A percentile compares a stretch with the other conserved stretches of the same genome.
Conservation (phyloP, 495 filamentous ascomycete genomes). For the Neurospora pannonica region DNA sequence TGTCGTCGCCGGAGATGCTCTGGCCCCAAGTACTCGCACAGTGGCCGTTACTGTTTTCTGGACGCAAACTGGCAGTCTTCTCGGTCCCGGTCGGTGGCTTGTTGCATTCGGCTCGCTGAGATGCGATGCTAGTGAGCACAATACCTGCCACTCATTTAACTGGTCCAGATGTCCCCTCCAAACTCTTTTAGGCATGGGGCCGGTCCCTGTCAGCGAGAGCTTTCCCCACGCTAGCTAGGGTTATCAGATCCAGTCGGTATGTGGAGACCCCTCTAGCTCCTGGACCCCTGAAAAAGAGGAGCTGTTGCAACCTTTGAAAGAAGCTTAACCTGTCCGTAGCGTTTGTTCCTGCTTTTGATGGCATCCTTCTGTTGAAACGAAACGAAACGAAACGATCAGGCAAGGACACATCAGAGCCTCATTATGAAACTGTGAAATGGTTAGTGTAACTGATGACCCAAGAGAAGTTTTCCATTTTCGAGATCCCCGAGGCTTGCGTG, state of each 20-base stretch:
- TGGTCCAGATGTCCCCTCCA: slow-evolving; percentile 8
- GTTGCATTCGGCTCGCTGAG: slow-evolving; percentile 4
- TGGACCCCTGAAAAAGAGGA: neutral
- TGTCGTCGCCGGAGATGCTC: slow-evolving; percentile 1
- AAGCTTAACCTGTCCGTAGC: neutral
- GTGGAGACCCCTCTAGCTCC: neutral
- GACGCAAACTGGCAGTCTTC: slow-evolving; percentile 12
- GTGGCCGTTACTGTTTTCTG: slow-evolving; percentile 4
- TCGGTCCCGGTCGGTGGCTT: slow-evolving; percentile 5
- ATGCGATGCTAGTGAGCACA: neutral
- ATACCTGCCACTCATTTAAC: slow-evolving; percentile 19
- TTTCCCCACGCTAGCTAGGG: neutral
- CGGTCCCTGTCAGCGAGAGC: neutral
- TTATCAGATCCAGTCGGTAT: neutral
- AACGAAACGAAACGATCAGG: neutral
- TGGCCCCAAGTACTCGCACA: slow-evolving; percentile 16
- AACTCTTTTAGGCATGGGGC: neutral
- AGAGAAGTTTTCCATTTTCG: neutral
- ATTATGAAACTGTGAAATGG: neutral
- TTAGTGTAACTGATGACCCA: neutral
- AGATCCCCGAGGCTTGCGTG: neutral
- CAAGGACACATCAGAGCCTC: neutral
- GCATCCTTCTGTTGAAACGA: neutral
- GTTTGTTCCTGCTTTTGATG: neutral
- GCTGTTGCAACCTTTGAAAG: neutral